A percentile compares a stretch with the other conserved stretches of the same genome.
These are phyloP conservation scores for Besnoitia besnoiti DNA, from an alignment of 169 alveolate species.

Conservation along the genomic window DNA sequence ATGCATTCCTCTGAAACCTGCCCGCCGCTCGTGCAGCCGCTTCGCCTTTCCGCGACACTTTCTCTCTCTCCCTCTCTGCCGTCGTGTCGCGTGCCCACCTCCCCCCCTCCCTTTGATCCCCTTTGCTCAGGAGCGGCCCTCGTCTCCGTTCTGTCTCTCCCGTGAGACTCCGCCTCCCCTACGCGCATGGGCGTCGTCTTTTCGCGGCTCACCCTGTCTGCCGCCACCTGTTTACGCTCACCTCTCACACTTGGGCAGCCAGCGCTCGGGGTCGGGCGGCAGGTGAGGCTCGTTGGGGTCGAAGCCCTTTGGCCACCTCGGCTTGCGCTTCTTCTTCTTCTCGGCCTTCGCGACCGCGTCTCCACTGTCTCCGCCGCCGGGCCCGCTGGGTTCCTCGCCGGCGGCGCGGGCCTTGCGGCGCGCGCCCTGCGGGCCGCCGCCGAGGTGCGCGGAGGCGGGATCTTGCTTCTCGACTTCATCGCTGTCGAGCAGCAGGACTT, in stretches of 20 bases:
- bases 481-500: conserved; percentile 35
- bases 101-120: not conserved
- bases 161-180: not conserved
- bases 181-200: no score
- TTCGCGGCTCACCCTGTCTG: not conserved
- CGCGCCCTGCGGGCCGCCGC: not conserved
- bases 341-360: not conserved
- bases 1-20: no score
- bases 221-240: not conserved
- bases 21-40: no score
- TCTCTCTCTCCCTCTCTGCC: not conserved
- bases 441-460: not conserved
- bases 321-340: conserved; percentile 23
- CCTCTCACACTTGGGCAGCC: conserved; percentile 46
- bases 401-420: not conserved
- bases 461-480: conserved; percentile 48
- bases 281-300: conserved; percentile 35
- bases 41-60: not conserved
- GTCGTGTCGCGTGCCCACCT: not conserved
- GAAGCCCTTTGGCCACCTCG: conserved; percentile 45
- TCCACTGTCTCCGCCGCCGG: not conserved
- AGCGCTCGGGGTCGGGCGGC: conserved; percentile 63
- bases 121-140: not conserved
- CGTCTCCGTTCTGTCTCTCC: not conserved
- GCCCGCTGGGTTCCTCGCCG: not conserved